These are phyloP conservation scores for Entomortierella lignicola DNA, from an alignment of 192 early-diverging fungal genomes.

Conservation along the genomic window DNA sequence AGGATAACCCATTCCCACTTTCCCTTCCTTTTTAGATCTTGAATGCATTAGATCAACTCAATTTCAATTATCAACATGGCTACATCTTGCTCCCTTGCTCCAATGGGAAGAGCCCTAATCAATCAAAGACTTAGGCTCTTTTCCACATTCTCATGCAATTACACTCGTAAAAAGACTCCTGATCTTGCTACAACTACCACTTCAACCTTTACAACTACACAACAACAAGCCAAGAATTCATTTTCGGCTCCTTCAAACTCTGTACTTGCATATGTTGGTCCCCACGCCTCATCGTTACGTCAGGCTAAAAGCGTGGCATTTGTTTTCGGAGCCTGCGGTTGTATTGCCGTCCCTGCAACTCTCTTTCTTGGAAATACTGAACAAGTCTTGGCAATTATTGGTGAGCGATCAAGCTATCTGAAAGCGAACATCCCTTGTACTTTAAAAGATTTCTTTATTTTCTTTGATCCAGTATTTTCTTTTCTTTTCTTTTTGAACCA, in stretches of 20 bases:
- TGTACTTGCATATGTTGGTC: constrained; percentile 44
- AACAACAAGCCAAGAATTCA: constrained; percentile 19
- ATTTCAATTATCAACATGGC: too few relatives aligned
- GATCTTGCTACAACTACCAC: background rate
- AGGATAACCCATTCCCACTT: too few relatives aligned
- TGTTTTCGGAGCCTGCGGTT: constrained; percentile 50
- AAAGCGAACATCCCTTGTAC: background rate
- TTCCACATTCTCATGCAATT: background rate
- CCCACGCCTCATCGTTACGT: constrained; percentile 23
- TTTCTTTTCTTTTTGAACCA: too few relatives aligned
- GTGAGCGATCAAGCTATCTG: constrained; percentile 17
- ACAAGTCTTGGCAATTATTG: constrained; percentile 45
- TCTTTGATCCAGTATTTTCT: background rate
- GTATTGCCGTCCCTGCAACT: constrained; percentile 45
- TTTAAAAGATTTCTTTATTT: background rate
- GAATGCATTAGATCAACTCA: too few relatives aligned
- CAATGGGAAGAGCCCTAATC: background rate
- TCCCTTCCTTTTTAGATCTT: too few relatives aligned
- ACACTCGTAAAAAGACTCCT: background rate
- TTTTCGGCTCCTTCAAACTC: constrained; percentile 34
- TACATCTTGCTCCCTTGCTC: background rate
- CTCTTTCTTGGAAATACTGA: constrained; percentile 49
- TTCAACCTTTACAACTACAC: constrained; percentile 9
- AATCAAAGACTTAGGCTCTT: background rate
- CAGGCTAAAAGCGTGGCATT: constrained; percentile 44